Evolutionary conservation across 1,139 yeast species (phyloP), one percentile per base, ranked within the genome.

Genomic region (Meyerozyma elateridarum): DNA sequence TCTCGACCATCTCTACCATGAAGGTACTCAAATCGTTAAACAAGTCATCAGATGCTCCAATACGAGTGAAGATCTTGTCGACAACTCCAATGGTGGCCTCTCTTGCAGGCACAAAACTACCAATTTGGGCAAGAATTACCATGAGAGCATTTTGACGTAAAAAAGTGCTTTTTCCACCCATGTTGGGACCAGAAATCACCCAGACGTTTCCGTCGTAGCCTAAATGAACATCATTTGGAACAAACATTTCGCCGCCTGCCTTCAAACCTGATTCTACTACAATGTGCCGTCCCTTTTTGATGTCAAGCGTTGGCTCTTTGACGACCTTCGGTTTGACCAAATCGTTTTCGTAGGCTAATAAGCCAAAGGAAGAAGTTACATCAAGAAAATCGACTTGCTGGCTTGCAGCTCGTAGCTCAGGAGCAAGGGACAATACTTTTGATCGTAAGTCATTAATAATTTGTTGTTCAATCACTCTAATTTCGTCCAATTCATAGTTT

Each of bases 1-100:
- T 85, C 51, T 91, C 98, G n/a, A 85, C 74, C 97, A 91, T 89
- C 48, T 91, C 97, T 11, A 89, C 95, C 97, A 91, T 88, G 49
- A 91, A 91, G 0, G 98, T 89, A 41, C 95, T 85, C 56, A 88
- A 70, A 43, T 89, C 93, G 37, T 85, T 77, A 50, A 71, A 87
- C 22, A 91, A 62, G 49, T 89, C 95, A 56, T 91, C 98, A 0
- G 93, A 85, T 0, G 96, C 88, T 0, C 96, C 96, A 17, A 84
- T 80, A 26, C 98, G 66, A 22, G 96, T 87, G 50, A 85, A 89
- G 2, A 91, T 73, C 41, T 79, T 79, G 55, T 91, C 97, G 1
- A 88, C 93, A 5, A 87, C 54, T 0, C 96, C 95, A 14, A 91
- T 59, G 11, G 59, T 68, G 0, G 95, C 96, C 14, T 54, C 52